These are phyloP conservation scores for Kuraishia floccosa DNA, from an alignment of 805 yeast species.

Conservation along the genomic window DNA sequence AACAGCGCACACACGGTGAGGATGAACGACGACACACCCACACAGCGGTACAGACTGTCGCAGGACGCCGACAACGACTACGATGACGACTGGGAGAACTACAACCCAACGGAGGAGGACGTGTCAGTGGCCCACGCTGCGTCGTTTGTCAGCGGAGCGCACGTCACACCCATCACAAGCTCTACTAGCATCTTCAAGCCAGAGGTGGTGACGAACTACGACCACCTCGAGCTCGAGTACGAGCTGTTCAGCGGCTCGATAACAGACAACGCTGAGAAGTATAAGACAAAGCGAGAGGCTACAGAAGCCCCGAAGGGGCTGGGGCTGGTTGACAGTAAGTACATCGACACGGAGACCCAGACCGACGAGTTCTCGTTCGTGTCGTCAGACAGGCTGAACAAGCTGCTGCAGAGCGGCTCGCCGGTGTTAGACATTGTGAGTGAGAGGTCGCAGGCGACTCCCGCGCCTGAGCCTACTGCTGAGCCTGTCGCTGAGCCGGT, in stretches of 20 bases:
- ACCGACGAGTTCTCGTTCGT: not conserved
- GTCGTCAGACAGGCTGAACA: not conserved
- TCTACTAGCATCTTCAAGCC: not conserved
- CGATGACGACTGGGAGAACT: not conserved
- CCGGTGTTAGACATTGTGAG: no score
- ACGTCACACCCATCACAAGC: no score
- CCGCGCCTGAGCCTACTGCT: no score
- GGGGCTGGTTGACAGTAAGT: not conserved
- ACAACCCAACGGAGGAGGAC: not conserved
- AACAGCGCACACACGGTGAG: no score
- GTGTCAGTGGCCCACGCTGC: not conserved
- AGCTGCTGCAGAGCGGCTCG: not conserved
- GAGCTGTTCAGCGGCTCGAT: constrained; percentile 20
- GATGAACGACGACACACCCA: no score
- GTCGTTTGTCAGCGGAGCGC: no score
- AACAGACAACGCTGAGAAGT: constrained; percentile 9
- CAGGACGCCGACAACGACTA: no score
- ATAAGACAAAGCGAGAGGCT: not conserved
- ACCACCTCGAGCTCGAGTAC: constrained; percentile 17
- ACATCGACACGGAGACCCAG: not conserved
- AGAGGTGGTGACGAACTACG: constrained; percentile 10
- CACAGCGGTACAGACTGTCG: no score
- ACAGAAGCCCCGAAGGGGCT: not conserved
- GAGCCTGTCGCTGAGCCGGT: no score
- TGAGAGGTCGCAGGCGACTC: no score